A percentile compares a stretch with the other conserved stretches of the same genome.
Conservation (phyloP, 2,329 filamentous ascomycete genomes). For the Dactylella cylindrospora region DNA sequence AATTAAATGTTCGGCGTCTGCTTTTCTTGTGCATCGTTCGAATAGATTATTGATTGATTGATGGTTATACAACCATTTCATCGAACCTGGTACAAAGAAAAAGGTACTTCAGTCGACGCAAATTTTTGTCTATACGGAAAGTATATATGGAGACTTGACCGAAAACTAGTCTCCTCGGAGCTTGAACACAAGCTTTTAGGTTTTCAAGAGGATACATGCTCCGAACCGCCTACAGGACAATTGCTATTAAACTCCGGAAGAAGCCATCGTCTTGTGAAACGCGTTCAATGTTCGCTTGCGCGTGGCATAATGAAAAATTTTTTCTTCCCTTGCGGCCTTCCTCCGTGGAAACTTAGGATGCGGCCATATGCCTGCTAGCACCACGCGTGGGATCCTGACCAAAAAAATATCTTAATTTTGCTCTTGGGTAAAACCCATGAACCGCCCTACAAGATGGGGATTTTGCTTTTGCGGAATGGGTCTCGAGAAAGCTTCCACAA, state of each 20-base stretch:
- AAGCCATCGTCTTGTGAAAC: constrained; percentile 27
- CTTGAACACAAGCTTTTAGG: constrained; percentile 33
- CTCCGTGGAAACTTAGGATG: no score
- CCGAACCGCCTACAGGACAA: constrained; percentile 15
- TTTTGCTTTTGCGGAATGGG: not conserved
- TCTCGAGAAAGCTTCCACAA: constrained; percentile 12
- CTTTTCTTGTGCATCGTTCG: not conserved
- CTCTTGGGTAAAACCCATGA: no score
- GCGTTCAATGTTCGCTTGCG: constrained; percentile 30
- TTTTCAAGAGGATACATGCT: not conserved
- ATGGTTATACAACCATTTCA: constrained; percentile 9
- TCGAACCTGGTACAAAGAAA: constrained; percentile 10
- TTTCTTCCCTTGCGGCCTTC: not conserved
- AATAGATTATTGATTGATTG: not conserved
- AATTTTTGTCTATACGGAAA: not conserved
- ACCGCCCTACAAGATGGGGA: no score
- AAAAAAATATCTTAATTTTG: no score
- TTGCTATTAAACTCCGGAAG: constrained; percentile 19
- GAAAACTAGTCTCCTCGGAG: not conserved
- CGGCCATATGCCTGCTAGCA: no score
- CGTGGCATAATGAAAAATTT: constrained; percentile 34
- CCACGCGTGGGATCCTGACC: no score
- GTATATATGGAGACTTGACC: constrained; percentile 2
- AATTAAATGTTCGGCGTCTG: not conserved
- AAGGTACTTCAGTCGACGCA: not conserved